Conservation (phyloP, 192 early-diverging fungal genomes). For the Entomortierella chlamydospora region DNA sequence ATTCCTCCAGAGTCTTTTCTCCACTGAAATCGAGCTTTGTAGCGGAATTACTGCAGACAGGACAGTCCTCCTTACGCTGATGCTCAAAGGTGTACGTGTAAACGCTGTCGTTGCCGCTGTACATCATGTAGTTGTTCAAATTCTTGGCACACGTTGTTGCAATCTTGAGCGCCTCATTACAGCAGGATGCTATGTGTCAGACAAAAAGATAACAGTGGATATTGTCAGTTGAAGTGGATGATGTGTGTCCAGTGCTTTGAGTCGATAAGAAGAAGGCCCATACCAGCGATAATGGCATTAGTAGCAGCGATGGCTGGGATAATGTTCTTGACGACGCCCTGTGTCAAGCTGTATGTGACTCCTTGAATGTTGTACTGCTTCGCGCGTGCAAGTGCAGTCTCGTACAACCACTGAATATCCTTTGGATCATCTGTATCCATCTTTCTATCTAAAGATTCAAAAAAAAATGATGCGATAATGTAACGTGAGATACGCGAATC, state of each 20-base stretch:
- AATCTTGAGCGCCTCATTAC: conserved; percentile 95
- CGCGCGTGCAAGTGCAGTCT: conserved; percentile 75
- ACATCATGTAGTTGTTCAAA: conserved; percentile 98
- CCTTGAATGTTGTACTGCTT: conserved; percentile 87
- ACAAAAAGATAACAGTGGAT: neutral
- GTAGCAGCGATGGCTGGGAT: conserved; percentile 96
- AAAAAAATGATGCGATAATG: neutral
- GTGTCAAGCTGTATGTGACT: conserved; percentile 90
- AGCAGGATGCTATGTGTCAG: conserved; percentile 79
- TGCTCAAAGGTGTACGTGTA: conserved; percentile 92
- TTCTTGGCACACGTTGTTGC: conserved; percentile 80
- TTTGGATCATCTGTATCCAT: conserved; percentile 83
- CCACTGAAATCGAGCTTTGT: conserved; percentile 62
- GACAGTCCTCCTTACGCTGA: conserved; percentile 86
- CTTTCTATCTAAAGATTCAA: conserved; percentile 59
- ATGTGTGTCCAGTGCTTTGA: neutral
- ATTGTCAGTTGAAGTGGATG: too few relatives aligned
- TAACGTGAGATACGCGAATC: neutral
- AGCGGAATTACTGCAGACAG: conserved; percentile 85
- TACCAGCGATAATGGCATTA: conserved; percentile 83
- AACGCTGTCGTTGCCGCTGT: conserved; percentile 90
- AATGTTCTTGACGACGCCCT: conserved; percentile 98
- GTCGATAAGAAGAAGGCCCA: neutral
- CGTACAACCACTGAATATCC: conserved; percentile 82
- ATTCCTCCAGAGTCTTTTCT: conserved; percentile 77